A percentile compares a stretch with the other conserved stretches of the same genome.
These are phyloP conservation scores for Physcomitrellopsis africana DNA, from an alignment of 225 moss, liverwort and hornwort genomes.

Conservation along the genomic window DNA sequence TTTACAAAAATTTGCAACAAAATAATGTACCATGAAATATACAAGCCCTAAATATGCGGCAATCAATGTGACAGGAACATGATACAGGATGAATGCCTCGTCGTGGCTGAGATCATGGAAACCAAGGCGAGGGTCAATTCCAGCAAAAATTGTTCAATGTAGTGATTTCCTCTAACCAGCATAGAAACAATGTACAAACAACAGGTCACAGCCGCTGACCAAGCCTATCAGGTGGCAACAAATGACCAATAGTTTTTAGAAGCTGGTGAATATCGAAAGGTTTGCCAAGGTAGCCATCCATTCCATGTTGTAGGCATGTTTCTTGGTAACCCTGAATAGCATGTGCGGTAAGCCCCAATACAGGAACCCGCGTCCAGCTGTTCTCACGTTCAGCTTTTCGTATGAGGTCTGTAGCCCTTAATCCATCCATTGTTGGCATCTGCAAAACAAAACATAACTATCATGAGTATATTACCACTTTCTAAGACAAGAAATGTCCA, in stretches of 20 bases:
- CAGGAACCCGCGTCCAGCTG: constrained; percentile 50
- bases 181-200: constrained; percentile 34
- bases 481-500: too few species aligned
- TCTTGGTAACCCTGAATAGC: constrained; percentile 73
- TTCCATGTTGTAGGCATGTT: constrained; percentile 50
- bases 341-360: constrained; percentile 73
- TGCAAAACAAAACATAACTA: constrained; percentile 25
- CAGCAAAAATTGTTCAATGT: constrained; percentile 32
- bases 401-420: constrained; percentile 58
- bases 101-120: too few species aligned
- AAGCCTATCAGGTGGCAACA: constrained; percentile 33
- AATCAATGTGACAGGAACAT: neutral
- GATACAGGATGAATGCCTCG: neutral
- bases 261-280: constrained; percentile 76
- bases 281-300: constrained; percentile 67
- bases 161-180: constrained; percentile 14
- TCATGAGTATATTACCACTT: neutral
- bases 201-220: neutral
- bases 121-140: constrained; percentile 18
- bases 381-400: constrained; percentile 45
- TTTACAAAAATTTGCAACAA: neutral
- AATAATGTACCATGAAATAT: neutral
- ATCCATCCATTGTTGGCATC: constrained; percentile 81
- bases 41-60: neutral
- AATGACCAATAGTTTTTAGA: constrained; percentile 49